These are phyloP conservation scores for Pythium plurisporium DNA, from an alignment of 352 stramenopile genomes.

Conservation along the genomic window DNA sequence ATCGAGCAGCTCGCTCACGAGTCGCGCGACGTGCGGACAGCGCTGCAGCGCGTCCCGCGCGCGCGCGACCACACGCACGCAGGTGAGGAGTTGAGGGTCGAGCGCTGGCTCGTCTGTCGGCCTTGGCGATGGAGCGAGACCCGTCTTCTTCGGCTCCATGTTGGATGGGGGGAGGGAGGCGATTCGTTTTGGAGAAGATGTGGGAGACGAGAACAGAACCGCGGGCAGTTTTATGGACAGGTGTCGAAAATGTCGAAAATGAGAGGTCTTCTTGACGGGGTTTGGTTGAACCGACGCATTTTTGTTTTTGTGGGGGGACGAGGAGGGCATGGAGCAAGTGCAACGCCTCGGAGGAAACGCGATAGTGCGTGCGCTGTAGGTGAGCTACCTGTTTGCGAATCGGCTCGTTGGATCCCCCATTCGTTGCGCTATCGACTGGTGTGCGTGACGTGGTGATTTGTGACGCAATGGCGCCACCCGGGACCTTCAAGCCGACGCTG, in stretches of 20 bases:
- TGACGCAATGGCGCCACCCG: not conserved
- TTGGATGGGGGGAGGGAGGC: not conserved
- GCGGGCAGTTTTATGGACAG: not conserved
- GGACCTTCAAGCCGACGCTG: conserved; percentile 39
- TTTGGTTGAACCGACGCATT: too few species aligned
- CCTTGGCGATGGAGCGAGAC: not conserved
- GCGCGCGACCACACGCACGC: conserved; percentile 39
- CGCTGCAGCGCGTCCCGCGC: conserved; percentile 43
- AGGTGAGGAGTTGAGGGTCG: conserved; percentile 21
- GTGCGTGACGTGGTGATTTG: not conserved
- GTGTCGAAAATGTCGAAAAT: conserved; percentile 14
- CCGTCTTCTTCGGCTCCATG: too few species aligned
- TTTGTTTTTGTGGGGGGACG: too few species aligned
- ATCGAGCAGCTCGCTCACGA: conserved; percentile 55
- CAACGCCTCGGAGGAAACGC: not conserved
- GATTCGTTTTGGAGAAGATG: not conserved
- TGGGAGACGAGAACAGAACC: not conserved
- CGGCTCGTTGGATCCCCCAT: not conserved
- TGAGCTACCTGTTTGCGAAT: not conserved
- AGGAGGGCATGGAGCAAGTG: not conserved
- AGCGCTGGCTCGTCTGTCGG: not conserved
- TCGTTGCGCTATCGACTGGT: not conserved
- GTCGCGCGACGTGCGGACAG: conserved; percentile 36
- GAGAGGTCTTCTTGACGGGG: conserved; percentile 7
- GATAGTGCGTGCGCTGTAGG: not conserved